Evolutionary conservation across 352 stramenopile species (phyloP).

Genomic region (Discostella stelligera): DNA sequence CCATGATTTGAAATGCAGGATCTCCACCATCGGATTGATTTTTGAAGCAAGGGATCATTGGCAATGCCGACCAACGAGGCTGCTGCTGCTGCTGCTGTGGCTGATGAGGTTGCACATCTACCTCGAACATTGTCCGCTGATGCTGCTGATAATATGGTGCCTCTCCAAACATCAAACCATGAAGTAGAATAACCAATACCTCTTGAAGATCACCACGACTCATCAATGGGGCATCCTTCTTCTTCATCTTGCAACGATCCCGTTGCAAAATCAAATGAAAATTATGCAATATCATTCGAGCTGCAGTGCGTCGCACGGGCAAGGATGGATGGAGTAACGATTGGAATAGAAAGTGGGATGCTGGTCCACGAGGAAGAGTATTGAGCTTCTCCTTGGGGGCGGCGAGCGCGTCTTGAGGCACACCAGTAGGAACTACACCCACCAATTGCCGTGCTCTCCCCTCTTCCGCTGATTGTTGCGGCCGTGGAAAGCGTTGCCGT

Average conservation of each 20-base stretch:
- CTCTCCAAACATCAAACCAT: constrained; percentile 30
- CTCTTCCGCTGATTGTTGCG: too few species aligned
- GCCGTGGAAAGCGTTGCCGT: not conserved
- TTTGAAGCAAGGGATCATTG: constrained; percentile 11
- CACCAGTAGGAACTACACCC: not conserved
- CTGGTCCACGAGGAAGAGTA: not conserved
- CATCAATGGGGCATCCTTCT: not conserved
- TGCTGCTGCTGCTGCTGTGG: too few species aligned
- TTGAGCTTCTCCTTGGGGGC: not conserved
- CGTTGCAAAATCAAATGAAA: constrained; percentile 14
- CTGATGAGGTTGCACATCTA: too few species aligned
- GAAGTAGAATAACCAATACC: constrained; percentile 28
- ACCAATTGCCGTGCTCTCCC: too few species aligned
- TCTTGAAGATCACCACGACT: constrained; percentile 13
- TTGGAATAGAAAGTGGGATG: constrained; percentile 51
- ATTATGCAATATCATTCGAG: constrained; percentile 34
- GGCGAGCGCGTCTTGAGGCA: not conserved
- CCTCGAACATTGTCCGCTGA: not conserved
- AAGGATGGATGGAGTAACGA: constrained; percentile 43
- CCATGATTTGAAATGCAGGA: constrained; percentile 50
- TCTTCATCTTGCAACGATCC: not conserved
- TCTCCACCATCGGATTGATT: constrained; percentile 36
- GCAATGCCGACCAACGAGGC: not conserved
- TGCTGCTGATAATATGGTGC: constrained; percentile 20
- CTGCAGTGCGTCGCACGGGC: constrained; percentile 25